Conservation (phyloP, 345 rosid species). For the Aquilaria sinensis region DNA sequence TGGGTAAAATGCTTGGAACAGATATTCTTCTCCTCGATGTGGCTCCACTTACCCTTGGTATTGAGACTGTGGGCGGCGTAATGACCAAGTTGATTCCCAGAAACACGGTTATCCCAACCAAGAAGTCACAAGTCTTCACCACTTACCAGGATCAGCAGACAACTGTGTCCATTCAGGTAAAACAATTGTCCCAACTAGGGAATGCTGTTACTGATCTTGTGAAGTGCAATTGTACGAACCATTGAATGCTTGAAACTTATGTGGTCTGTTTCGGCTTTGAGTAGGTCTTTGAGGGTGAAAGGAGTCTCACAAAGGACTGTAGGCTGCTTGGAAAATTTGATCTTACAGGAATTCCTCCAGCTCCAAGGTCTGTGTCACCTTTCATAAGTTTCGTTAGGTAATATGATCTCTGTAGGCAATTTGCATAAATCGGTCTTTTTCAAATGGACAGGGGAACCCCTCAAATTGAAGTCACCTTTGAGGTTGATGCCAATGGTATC, state of each 20-base stretch:
- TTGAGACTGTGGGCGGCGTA: constrained; percentile 97
- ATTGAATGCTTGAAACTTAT: constrained; percentile 3
- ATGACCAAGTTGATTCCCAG: constrained; percentile 99
- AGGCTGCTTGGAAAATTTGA: constrained; percentile 88
- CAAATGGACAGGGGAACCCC: constrained; percentile 76
- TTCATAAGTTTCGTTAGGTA: neutral
- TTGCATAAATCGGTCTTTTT: neutral
- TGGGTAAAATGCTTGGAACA: constrained; percentile 16
- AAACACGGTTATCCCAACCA: constrained; percentile 96
- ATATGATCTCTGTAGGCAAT: no score
- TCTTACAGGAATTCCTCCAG: constrained; percentile 73
- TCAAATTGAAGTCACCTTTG: constrained; percentile 95
- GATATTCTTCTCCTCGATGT: constrained; percentile 96
- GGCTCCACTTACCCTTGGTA: constrained; percentile 93
- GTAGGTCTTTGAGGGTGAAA: constrained; percentile 95
- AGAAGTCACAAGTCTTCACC: constrained; percentile 97
- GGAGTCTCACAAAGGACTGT: constrained; percentile 95
- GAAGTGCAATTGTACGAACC: neutral
- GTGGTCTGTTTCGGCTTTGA: constrained; percentile 3
- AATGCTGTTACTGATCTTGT: neutral
- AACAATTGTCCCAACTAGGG: neutral
- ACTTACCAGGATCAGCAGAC: constrained; percentile 99
- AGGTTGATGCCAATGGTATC: constrained; percentile 94
- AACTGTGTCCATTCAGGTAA: constrained; percentile 88
- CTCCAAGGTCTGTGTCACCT: constrained; percentile 57